These are phyloP conservation scores for Penicillium verhagenii DNA, from an alignment of 495 filamentous ascomycete genomes.

Conservation along the genomic window DNA sequence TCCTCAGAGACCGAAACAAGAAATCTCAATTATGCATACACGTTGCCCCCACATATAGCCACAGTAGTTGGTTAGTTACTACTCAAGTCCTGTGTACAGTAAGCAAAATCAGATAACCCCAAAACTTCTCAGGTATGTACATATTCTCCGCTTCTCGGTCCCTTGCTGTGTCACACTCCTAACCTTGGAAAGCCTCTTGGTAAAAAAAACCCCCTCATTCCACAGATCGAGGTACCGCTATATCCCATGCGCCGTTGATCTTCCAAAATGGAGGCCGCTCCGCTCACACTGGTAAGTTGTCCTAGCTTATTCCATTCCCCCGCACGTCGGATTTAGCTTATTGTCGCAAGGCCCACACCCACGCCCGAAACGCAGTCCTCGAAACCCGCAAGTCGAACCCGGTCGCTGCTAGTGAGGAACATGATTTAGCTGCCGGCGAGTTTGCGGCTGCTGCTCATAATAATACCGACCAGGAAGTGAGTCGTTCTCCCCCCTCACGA, in stretches of 20 bases:
- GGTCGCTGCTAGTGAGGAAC: slow-evolving; percentile 77
- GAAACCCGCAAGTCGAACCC: slow-evolving; percentile 73
- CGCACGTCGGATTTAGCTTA: slow-evolving; percentile 6
- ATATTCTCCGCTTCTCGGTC: background rate
- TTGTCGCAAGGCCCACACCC: slow-evolving; percentile 72
- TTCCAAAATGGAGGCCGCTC: slow-evolving; percentile 57
- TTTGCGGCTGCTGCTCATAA: slow-evolving; percentile 78
- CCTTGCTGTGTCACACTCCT: background rate
- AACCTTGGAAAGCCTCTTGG: background rate
- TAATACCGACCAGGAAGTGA: slow-evolving; percentile 73
- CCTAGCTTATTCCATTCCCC: background rate
- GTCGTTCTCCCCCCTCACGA: background rate
- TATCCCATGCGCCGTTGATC: background rate
- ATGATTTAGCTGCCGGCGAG: slow-evolving; percentile 84
- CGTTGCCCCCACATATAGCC: too few species aligned
- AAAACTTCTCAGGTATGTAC: too few species aligned
- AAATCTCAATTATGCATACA: too few species aligned
- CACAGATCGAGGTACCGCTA: background rate
- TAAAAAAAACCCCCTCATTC: background rate
- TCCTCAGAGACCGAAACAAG: too few species aligned
- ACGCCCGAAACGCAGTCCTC: slow-evolving; percentile 78
- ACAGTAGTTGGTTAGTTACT: too few species aligned
- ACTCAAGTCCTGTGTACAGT: background rate
- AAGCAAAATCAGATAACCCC: background rate
- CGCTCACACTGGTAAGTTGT: slow-evolving; percentile 54